A percentile compares a stretch with the other conserved stretches of the same genome.
phyloP scores from a whole-genome alignment of 106 monocot genomes.

The Gastrodia elata region DNA sequence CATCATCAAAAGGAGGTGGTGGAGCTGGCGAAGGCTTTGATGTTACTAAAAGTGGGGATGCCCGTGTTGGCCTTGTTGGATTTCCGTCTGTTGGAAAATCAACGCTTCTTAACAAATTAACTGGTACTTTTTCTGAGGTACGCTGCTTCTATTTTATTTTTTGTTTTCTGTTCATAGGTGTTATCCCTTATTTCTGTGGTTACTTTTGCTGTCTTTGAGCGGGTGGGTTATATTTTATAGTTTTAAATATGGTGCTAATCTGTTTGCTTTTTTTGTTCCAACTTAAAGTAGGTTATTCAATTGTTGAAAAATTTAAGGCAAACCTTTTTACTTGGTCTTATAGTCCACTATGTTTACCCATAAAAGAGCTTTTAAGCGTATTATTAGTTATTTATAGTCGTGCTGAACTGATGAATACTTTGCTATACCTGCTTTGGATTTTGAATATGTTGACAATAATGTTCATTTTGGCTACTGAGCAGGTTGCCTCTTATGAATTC shows the following conservation, averaged over 20 bases:
- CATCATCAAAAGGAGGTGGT: constrained; percentile 81
- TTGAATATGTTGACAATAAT: background rate
- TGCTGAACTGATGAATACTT: background rate
- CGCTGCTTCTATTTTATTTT: background rate
- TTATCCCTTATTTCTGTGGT: background rate
- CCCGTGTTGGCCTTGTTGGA: constrained; percentile 91
- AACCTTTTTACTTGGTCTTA: background rate
- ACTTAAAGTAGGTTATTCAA: background rate
- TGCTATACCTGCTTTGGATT: background rate
- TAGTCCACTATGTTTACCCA: background rate
- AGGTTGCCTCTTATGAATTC: constrained; percentile 99
- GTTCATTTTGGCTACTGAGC: constrained; percentile 17
- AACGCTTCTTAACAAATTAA: constrained; percentile 92
- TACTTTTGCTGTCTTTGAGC: background rate
- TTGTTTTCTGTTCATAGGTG: background rate
- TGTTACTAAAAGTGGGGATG: constrained; percentile 99
- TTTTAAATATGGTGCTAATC: background rate
- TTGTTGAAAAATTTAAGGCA: background rate
- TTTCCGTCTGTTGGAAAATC: constrained; percentile 99
- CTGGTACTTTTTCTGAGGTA: constrained; percentile 97
- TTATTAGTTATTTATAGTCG: background rate
- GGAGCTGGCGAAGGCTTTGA: constrained; percentile 99
- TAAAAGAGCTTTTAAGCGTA: background rate
- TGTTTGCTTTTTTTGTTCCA: background rate
- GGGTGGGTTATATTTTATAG: background rate